phyloP scores from a whole-genome alignment of 2,329 filamentous ascomycete species.

The Phaeosphaeriaceae sp. region DNA sequence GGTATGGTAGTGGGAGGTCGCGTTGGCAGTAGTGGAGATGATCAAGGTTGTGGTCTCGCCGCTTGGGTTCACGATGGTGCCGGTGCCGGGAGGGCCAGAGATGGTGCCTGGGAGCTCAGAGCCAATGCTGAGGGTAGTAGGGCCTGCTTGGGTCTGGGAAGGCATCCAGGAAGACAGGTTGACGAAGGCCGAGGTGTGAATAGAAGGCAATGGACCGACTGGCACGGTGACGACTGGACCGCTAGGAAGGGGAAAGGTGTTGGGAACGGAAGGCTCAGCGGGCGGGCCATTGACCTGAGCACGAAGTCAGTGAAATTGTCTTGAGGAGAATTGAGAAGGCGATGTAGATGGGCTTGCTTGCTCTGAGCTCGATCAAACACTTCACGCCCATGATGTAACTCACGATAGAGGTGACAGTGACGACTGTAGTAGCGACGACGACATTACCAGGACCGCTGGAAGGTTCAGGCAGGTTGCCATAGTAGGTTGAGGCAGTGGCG shows the following conservation, averaged over 20 bases:
- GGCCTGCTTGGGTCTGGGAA: no score
- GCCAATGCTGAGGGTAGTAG: no score
- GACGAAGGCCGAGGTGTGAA: neutral
- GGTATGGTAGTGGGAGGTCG: neutral
- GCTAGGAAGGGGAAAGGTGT: no score
- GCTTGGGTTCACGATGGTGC: neutral
- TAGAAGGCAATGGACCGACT: neutral
- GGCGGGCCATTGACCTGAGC: neutral
- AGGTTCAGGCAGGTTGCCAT: neutral
- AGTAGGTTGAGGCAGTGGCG: neutral
- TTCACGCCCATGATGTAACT: neutral
- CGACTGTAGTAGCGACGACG: neutral
- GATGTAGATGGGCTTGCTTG: no score
- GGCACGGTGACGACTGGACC: neutral
- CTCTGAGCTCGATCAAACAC: neutral
- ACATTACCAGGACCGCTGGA: neutral
- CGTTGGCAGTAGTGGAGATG: neutral
- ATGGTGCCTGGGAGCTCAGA: no score
- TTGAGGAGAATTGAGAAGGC: neutral
- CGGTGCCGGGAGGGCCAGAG: neutral
- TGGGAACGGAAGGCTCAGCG: neutral
- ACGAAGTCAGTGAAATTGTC: neutral
- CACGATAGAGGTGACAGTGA: neutral
- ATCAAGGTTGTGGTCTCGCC: neutral
- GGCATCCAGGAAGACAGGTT: neutral